Conservation (phyloP, 495 filamentous ascomycete species). For the Neurospora intermedia region DNA sequence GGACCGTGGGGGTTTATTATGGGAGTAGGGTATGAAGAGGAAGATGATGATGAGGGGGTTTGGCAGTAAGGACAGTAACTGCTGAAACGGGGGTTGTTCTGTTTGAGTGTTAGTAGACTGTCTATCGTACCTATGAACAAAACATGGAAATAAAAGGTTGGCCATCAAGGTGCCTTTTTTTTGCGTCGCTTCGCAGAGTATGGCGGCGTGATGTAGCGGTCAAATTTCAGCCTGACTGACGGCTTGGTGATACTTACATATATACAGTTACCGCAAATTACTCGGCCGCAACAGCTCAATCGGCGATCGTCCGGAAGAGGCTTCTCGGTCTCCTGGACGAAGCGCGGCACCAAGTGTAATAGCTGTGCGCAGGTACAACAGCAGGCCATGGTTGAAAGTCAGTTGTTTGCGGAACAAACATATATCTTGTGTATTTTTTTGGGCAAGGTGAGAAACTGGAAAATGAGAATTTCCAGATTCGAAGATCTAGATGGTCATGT, state of each 20-base stretch:
- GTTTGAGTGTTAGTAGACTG: not conserved
- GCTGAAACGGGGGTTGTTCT: constrained; percentile 58
- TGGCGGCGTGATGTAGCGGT: not conserved
- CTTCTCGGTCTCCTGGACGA: constrained; percentile 41
- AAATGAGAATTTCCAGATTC: not conserved
- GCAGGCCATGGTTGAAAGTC: constrained; percentile 28
- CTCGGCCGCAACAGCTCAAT: constrained; percentile 53
- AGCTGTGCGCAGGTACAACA: constrained; percentile 59
- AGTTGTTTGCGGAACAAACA: not conserved
- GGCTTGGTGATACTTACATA: constrained; percentile 28
- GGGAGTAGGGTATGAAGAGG: constrained; percentile 20
- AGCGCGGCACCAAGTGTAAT: constrained; percentile 35
- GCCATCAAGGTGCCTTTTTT: not conserved
- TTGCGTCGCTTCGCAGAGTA: not conserved
- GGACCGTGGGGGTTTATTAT: constrained; percentile 13
- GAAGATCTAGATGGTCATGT: not conserved
- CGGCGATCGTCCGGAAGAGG: constrained; percentile 38
- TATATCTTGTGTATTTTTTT: not conserved
- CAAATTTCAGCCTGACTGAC: not conserved
- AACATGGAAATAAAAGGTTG: not conserved
- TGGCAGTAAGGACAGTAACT: constrained; percentile 55
- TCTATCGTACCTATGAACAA: not conserved
- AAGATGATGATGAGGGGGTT: constrained; percentile 32
- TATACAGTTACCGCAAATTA: constrained; percentile 60
- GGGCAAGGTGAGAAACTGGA: not conserved